Evolutionary conservation across 2,329 filamentous ascomycete genomes (phyloP).

Genomic region (Cyphellophora europaea): DNA sequence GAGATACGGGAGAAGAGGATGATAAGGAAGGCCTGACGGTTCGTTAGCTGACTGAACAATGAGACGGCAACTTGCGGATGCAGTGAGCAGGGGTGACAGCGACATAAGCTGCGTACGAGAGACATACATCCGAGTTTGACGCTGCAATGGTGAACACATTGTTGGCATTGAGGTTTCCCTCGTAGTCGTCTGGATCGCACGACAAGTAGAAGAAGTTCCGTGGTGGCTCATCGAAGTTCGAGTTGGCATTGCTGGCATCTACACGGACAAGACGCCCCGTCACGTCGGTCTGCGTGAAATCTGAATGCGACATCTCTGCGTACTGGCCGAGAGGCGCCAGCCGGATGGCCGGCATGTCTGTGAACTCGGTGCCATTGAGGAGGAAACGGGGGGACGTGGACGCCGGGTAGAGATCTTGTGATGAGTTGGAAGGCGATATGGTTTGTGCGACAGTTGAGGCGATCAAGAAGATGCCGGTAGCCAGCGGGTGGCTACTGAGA

Average conservation of each 20-base stretch:
- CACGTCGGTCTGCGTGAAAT: conserved; percentile 10
- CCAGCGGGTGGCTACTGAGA: too few species aligned
- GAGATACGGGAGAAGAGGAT: conserved; percentile 30
- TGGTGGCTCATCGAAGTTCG: neutral
- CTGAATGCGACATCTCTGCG: conserved; percentile 11
- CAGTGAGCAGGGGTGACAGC: too few species aligned
- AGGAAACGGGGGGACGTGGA: conserved; percentile 14
- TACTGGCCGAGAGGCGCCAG: conserved; percentile 15
- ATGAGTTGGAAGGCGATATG: conserved; percentile 14
- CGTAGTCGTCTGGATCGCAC: conserved; percentile 30
- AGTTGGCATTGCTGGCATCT: conserved; percentile 15
- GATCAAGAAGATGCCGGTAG: too few species aligned
- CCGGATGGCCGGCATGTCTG: conserved; percentile 7
- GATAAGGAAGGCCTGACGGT: conserved; percentile 23
- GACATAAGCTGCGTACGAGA: too few species aligned
- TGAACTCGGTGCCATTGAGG: conserved; percentile 16
- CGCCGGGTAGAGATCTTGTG: conserved; percentile 13
- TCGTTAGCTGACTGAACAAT: too few species aligned
- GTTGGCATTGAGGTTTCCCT: conserved; percentile 27
- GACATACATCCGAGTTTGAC: too few species aligned
- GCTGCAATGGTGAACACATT: conserved; percentile 26
- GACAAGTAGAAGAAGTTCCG: conserved; percentile 29
- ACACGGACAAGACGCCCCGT: conserved; percentile 14
- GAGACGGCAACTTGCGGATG: too few species aligned
- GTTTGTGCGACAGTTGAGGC: conserved; percentile 9